Evolutionary conservation across 2,329 filamentous ascomycete genomes (phyloP).

Genomic region (Monilinia fructigena): DNA sequence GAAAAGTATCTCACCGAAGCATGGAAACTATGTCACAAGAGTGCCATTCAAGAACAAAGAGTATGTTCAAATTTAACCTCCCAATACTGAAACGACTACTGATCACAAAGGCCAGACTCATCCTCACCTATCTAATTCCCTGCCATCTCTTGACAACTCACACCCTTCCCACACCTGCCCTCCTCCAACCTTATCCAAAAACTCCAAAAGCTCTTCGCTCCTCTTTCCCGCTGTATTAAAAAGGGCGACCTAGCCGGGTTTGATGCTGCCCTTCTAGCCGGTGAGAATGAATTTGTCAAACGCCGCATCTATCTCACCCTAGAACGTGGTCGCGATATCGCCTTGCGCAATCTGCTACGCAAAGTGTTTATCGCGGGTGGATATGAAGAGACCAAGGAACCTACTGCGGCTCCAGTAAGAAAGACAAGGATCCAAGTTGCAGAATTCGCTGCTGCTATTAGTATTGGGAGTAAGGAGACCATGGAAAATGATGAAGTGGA

Average conservation of each 20-base stretch:
- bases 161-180: slow-evolving; percentile 68
- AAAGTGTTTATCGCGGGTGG: slow-evolving; percentile 88
- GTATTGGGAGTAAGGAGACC: slow-evolving; percentile 63
- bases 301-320: slow-evolving; percentile 91
- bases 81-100: slow-evolving; percentile 18
- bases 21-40: slow-evolving; percentile 75
- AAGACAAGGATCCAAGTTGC: slow-evolving; percentile 76
- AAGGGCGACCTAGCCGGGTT: slow-evolving; percentile 80
- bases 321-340: slow-evolving; percentile 87
- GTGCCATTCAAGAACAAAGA: slow-evolving; percentile 74
- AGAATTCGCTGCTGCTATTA: slow-evolving; percentile 83
- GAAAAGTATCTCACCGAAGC: slow-evolving; percentile 79
- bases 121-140: slow-evolving; percentile 91
- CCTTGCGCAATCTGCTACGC: slow-evolving; percentile 83
- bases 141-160: slow-evolving; percentile 88
- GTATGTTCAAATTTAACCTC: slow-evolving; percentile 39
- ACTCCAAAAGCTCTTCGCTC: slow-evolving; percentile 74
- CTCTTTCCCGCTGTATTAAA: slow-evolving; percentile 76
- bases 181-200: slow-evolving; percentile 74
- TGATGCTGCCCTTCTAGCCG: slow-evolving; percentile 73
- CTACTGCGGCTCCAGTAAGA: slow-evolving; percentile 59
- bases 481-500: slow-evolving; percentile 92
- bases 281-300: slow-evolving; percentile 91
- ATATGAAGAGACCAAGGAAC: slow-evolving; percentile 73
- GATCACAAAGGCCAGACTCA: slow-evolving; percentile 57